Percentiles rank a stretch among this genome's conserved stretches.
Evolutionary conservation across 805 yeast genomes (phyloP).

Genomic region (Teunomyces barrocoloradensis): DNA sequence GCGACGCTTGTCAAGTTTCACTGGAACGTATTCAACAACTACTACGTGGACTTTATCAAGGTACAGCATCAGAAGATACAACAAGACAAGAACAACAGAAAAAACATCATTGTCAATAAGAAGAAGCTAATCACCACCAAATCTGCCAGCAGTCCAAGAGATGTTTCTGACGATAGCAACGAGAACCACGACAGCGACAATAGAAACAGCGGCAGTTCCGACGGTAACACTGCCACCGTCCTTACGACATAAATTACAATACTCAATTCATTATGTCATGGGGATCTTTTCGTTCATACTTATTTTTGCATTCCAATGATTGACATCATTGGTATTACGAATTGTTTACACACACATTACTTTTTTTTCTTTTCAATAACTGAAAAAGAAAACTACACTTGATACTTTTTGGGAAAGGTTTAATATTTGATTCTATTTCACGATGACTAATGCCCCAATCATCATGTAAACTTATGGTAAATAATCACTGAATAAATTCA

Average conservation of each 20-base stretch:
- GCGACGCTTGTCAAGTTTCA: slow-evolving; percentile 72
- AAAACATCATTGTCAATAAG: slow-evolving; percentile 10
- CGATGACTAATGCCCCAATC: not conserved
- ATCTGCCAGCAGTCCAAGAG: slow-evolving; percentile 1
- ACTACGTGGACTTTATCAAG: slow-evolving; percentile 47
- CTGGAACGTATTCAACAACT: slow-evolving; percentile 77
- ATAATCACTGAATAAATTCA: not conserved
- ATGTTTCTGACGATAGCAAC: slow-evolving; percentile 3
- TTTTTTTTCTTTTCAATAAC: not conserved
- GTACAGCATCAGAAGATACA: slow-evolving; percentile 15
- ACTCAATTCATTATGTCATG: not conserved
- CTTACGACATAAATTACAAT: not conserved
- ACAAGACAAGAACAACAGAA: slow-evolving; percentile 13
- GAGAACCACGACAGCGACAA: slow-evolving; percentile 7
- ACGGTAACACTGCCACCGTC: slow-evolving; percentile 2
- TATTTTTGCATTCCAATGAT: not conserved
- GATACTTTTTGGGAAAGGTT: not conserved
- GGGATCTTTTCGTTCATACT: slow-evolving; percentile 1
- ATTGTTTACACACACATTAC: not conserved
- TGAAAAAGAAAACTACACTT: not conserved
- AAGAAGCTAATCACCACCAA: slow-evolving; percentile 1
- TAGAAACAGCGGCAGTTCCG: slow-evolving; percentile 7
- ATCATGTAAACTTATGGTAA: not conserved
- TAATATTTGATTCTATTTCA: not conserved
- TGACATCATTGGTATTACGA: not conserved